These are phyloP conservation scores for Linaria vulgaris DNA, from an alignment of 257 asterid genomes.

Conservation along the genomic window DNA sequence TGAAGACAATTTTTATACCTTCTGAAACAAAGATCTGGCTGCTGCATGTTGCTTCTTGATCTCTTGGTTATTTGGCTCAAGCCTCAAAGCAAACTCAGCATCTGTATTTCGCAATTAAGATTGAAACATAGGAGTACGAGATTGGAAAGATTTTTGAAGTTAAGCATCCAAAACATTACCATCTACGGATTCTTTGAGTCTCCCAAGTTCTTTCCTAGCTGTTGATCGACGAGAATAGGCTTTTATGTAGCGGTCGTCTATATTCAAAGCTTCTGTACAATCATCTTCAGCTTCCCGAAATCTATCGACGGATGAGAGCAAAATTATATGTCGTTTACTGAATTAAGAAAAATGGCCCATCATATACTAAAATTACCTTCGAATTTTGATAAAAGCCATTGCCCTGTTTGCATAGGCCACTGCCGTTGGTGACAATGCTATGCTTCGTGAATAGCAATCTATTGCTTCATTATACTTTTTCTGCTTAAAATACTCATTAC, in stretches of 20 bases:
- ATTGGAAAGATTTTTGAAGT: slow-evolving; percentile 5
- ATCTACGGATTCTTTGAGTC: slow-evolving; percentile 77
- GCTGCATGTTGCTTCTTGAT: slow-evolving; percentile 82
- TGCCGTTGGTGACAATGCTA: slow-evolving; percentile 90
- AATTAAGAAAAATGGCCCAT: slow-evolving; percentile 4
- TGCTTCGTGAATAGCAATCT: slow-evolving; percentile 96
- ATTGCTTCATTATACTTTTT: slow-evolving; percentile 87
- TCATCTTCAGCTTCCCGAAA: slow-evolving; percentile 91
- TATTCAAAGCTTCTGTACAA: slow-evolving; percentile 84
- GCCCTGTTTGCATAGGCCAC: slow-evolving; percentile 94
- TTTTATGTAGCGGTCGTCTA: slow-evolving; percentile 90
- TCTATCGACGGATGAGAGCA: slow-evolving; percentile 39
- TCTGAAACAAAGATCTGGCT: slow-evolving; percentile 66
- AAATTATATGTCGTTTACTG: slow-evolving; percentile 11
- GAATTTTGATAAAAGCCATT: slow-evolving; percentile 86
- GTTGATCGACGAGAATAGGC: slow-evolving; percentile 97
- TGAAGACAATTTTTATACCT: slow-evolving; percentile 42
- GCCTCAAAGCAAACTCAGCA: slow-evolving; percentile 82
- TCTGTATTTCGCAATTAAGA: slow-evolving; percentile 48
- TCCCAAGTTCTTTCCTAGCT: slow-evolving; percentile 90
- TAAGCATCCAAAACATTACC: slow-evolving; percentile 45
- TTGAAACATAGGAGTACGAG: slow-evolving; percentile 22
- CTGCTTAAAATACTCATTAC: slow-evolving; percentile 83
- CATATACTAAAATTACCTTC: slow-evolving; percentile 49
- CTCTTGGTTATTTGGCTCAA: slow-evolving; percentile 94